phyloP scores from a whole-genome alignment of 257 asterid genomes.

The Salvia rosmarinus region DNA sequence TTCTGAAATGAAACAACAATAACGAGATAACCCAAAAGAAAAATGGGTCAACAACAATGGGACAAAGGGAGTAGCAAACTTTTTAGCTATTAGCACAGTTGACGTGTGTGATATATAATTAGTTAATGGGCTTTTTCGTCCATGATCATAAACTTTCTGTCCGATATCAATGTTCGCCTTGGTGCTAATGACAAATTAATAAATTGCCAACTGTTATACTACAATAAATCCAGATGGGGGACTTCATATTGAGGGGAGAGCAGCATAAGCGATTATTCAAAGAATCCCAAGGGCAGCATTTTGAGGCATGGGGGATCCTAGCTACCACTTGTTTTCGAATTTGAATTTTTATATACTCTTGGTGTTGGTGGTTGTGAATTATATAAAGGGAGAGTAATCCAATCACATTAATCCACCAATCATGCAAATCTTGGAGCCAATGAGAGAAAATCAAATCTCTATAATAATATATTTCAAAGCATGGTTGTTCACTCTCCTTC shows the following conservation, averaged over 20 bases:
- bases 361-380: constrained; percentile 14
- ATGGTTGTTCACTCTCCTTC: constrained; percentile 47
- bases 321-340: constrained; percentile 20
- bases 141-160: too few relatives aligned
- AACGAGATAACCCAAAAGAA: too few relatives aligned
- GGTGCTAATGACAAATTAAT: background rate
- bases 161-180: too few relatives aligned
- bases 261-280: background rate
- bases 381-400: constrained; percentile 36
- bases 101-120: too few relatives aligned
- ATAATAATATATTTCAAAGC: constrained; percentile 23
- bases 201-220: too few relatives aligned
- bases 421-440: constrained; percentile 11
- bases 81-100: too few relatives aligned
- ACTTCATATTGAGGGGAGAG: background rate
- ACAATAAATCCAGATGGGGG: background rate
- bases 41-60: too few relatives aligned
- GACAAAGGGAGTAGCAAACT: too few relatives aligned
- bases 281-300: constrained; percentile 17
- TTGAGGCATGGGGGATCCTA: constrained; percentile 27
- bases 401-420: constrained; percentile 29
- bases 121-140: too few relatives aligned
- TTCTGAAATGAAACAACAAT: too few relatives aligned
- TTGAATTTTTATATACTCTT: background rate
- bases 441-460: background rate